A percentile compares a stretch with the other conserved stretches of the same genome.
phyloP scores from a whole-genome alignment of 345 rosid genomes.

The Arabidopsis suecica region DNA sequence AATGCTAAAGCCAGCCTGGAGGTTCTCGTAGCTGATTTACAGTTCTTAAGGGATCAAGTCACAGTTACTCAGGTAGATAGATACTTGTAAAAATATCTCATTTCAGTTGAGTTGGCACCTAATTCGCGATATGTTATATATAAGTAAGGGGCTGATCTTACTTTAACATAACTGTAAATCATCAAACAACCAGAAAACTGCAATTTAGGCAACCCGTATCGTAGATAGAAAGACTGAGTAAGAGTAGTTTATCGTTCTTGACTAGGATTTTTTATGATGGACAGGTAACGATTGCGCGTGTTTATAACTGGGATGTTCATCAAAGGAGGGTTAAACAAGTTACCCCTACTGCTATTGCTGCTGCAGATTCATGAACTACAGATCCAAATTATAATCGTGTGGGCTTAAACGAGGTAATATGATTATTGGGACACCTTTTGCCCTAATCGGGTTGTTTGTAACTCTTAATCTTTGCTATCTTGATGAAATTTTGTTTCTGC shows the following conservation, averaged over 20 bases:
- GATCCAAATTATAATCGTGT: neutral
- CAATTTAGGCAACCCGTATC: neutral
- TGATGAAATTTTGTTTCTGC: conserved; percentile 23
- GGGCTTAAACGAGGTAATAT: conserved; percentile 22
- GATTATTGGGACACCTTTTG: conserved; percentile 5
- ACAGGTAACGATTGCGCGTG: conserved; percentile 87
- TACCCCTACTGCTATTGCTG: conserved; percentile 49
- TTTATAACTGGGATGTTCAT: conserved; percentile 93
- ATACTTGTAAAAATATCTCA: neutral
- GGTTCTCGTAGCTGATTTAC: conserved; percentile 87
- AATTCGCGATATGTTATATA: neutral
- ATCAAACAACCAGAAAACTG: neutral
- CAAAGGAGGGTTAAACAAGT: conserved; percentile 75
- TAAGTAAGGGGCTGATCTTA: neutral
- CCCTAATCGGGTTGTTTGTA: neutral
- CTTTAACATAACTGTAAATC: neutral
- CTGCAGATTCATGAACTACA: conserved; percentile 50
- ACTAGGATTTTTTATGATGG: conserved; percentile 1
- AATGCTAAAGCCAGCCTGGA: conserved; percentile 96
- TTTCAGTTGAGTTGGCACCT: conserved; percentile 8
- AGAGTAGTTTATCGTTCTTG: conserved; percentile 7
- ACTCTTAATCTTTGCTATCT: conserved; percentile 16
- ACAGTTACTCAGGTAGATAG: conserved; percentile 84
- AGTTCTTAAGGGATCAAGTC: conserved; percentile 93
- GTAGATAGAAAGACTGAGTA: conserved; percentile 5